Evolutionary conservation across 2,329 filamentous ascomycete genomes (phyloP).

Genomic region (Ophiosphaerella herpotricha): DNA sequence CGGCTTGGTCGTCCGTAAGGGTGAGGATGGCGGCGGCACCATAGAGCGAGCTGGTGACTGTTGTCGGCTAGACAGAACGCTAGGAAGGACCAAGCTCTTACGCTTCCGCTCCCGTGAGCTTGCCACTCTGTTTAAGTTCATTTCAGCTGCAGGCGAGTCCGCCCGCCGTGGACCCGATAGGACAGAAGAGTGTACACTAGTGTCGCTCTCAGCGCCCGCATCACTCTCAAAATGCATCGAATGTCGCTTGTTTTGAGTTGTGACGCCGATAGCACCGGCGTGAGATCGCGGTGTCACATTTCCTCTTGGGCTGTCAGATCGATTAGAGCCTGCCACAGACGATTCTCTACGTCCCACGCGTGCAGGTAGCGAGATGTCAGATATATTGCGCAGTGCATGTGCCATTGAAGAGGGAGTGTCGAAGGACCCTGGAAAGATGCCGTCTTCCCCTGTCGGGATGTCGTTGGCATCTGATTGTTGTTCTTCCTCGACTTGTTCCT

Average conservation of each 20-base stretch:
- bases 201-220: slow-evolving; percentile 80
- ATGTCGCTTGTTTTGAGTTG: slow-evolving; percentile 70
- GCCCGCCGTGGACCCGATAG: slow-evolving; percentile 73
- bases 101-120: slow-evolving; percentile 84
- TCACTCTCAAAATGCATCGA: slow-evolving; percentile 86
- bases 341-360: slow-evolving; percentile 58
- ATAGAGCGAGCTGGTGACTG: slow-evolving; percentile 83
- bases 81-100: slow-evolving; percentile 81
- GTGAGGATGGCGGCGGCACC: slow-evolving; percentile 73
- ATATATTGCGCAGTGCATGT: slow-evolving; percentile 59
- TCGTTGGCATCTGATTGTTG: slow-evolving; percentile 53
- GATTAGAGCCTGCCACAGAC: slow-evolving; percentile 73
- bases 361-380: slow-evolving; percentile 54
- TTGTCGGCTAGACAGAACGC: slow-evolving; percentile 78
- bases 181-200: slow-evolving; percentile 81
- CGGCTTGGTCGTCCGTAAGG: slow-evolving; percentile 82
- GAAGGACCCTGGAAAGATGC: slow-evolving; percentile 63
- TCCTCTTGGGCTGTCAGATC: slow-evolving; percentile 87
- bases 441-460: slow-evolving; percentile 54
- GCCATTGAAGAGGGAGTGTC: slow-evolving; percentile 62
- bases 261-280: slow-evolving; percentile 61
- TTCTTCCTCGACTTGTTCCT: slow-evolving; percentile 49
- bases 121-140: slow-evolving; percentile 74
- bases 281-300: slow-evolving; percentile 83
- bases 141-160: slow-evolving; percentile 82